Evolutionary conservation across 306 rosid genomes (phyloP).

Genomic region (Cyclanthera cordifolia): DNA sequence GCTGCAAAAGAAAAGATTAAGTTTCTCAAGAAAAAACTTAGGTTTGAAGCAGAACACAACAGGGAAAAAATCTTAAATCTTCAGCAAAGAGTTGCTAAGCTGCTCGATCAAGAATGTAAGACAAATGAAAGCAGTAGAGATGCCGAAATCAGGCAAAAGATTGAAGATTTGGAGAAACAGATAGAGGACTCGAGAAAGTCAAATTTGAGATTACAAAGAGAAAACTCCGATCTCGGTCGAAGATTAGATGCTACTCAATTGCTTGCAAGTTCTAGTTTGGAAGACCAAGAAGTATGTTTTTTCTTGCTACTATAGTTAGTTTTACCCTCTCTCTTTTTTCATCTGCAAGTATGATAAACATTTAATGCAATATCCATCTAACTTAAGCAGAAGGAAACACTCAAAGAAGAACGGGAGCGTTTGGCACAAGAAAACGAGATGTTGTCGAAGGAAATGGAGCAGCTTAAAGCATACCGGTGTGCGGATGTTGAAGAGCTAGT

Average conservation of each 20-base stretch:
- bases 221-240: slow-evolving; percentile 48
- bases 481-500: slow-evolving; percentile 73
- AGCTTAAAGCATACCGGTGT: slow-evolving; percentile 43
- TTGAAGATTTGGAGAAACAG: slow-evolving; percentile 48
- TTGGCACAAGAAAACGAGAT: slow-evolving; percentile 36
- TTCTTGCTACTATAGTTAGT: neutral
- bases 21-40: slow-evolving; percentile 58
- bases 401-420: slow-evolving; percentile 35
- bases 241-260: slow-evolving; percentile 71
- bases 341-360: too few species aligned
- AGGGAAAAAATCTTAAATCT: slow-evolving; percentile 49
- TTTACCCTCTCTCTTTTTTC: too few species aligned
- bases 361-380: neutral
- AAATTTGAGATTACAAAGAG: slow-evolving; percentile 40
- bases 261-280: slow-evolving; percentile 65
- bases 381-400: slow-evolving; percentile 37
- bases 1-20: slow-evolving; percentile 45
- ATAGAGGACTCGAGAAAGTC: slow-evolving; percentile 40
- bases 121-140: slow-evolving; percentile 21
- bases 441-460: slow-evolving; percentile 46
- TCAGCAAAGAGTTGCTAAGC: slow-evolving; percentile 36
- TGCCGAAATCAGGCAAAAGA: slow-evolving; percentile 30
- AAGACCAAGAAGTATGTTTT: slow-evolving; percentile 44
- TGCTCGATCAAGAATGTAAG: slow-evolving; percentile 35
- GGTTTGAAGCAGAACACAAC: slow-evolving; percentile 60